Evolutionary conservation across 2,329 filamentous ascomycete species (phyloP), one percentile per base, ranked within the genome.

Genomic region (Leptoxyphium fumago): DNA sequence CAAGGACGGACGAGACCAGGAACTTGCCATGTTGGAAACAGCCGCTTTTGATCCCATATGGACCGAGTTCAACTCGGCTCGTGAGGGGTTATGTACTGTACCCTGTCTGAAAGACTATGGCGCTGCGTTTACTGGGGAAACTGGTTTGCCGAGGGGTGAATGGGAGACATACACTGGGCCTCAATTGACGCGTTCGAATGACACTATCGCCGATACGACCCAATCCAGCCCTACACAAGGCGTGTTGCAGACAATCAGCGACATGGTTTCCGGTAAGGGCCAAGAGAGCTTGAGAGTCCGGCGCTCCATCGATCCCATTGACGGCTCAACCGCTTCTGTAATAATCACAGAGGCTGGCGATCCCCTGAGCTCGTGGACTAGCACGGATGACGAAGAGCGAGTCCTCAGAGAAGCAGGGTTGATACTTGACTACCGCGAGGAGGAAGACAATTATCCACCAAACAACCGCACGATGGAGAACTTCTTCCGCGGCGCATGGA

Each of bases 1-100:
- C 61, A 74, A 74, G 51, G 72, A 75, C 46, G 65, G 65, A 2
- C 64, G 70, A 40, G 71, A 73, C 44, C 64, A 67, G 4, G 71
- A 75, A 45, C 68, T 74, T 43, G 61, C 68, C 9, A 75, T 74
- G 72, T 63, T 75, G n/a, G 72, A 75, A 54, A 74, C 71, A 1
- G 72, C 68, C 5, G 67, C 71, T 4, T 74, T 75, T 45, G 72
- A 75, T 49, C 72, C 72, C 1, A 72, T 75, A 51, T 75, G 72
- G 72, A 70, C 71, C 1, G 70, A 74, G 49, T 73, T 73, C 55
- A 72, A 74, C 50, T 72, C 67, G 64, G 71, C 67, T 30, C 63
- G 68, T 38, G 63, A 72, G 50, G 70, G 69, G 2, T 61, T 64
- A 32, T 75, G 72, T 53, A 72, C 72, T 0, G 65, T 75, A 2